These are phyloP conservation scores for Eucalyptus camaldulensis DNA, from an alignment of 345 rosid genomes.

Conservation along the genomic window DNA sequence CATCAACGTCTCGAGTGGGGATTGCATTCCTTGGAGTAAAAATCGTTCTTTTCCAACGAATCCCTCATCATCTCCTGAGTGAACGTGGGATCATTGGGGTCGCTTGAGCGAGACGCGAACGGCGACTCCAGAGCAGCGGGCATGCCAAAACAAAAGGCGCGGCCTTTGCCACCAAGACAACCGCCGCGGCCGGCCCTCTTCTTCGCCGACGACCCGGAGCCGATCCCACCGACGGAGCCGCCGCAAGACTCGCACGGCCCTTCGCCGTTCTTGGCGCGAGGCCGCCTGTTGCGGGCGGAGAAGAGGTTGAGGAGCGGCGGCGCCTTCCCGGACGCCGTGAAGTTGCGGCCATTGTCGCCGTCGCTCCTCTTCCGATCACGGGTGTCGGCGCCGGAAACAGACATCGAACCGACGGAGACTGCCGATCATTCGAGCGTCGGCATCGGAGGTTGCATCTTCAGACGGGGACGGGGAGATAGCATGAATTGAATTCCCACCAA, in stretches of 20 bases:
- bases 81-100: constrained; percentile 32
- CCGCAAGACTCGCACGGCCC: not conserved
- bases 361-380: not conserved
- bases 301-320: not conserved
- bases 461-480: not conserved
- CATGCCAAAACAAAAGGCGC: constrained; percentile 16
- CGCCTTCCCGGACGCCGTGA: not conserved
- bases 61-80: constrained; percentile 22
- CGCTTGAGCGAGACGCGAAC: constrained; percentile 15
- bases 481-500: not conserved
- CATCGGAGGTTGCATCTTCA: not conserved
- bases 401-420: not conserved
- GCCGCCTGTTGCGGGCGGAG: not conserved
- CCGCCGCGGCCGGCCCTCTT: not conserved
- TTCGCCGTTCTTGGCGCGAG: not conserved
- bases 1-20: constrained; percentile 1
- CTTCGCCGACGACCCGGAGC: not conserved
- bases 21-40: constrained; percentile 40
- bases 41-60: constrained; percentile 41
- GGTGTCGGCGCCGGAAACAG: not conserved
- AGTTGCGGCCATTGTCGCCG: not conserved
- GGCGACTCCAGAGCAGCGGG: constrained; percentile 22
- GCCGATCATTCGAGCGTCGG: not conserved
- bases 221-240: not conserved
- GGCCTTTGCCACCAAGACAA: not conserved